Percentiles rank a stretch among this genome's conserved stretches.
Evolutionary conservation across 1,284 basidiomycete genomes (phyloP).

Genomic region (Porodaedalea pini): DNA sequence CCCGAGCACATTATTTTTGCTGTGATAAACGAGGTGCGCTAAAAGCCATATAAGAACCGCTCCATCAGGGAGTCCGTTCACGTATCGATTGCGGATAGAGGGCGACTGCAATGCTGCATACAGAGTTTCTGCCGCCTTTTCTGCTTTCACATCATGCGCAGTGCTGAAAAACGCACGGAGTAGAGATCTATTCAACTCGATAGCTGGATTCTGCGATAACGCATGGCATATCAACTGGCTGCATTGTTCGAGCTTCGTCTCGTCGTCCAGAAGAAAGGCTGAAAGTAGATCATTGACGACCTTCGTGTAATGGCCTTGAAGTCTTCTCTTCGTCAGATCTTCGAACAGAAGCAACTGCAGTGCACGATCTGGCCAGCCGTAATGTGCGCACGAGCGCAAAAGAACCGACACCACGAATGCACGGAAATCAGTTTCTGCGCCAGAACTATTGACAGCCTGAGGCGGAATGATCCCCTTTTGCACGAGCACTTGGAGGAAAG

Average conservation of each 20-base stretch:
- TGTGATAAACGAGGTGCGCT: slow-evolving; percentile 36
- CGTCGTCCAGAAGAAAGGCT: background rate
- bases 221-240: background rate
- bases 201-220: slow-evolving; percentile 2
- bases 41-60: slow-evolving; percentile 48
- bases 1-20: slow-evolving; percentile 38
- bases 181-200: slow-evolving; percentile 26
- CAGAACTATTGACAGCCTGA: slow-evolving; percentile 38
- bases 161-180: slow-evolving; percentile 44
- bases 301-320: background rate
- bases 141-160: slow-evolving; percentile 31
- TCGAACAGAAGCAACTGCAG: slow-evolving; percentile 30
- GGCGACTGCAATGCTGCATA: slow-evolving; percentile 5
- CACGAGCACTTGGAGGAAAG: slow-evolving; percentile 44
- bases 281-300: slow-evolving; percentile 4
- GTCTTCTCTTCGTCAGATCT: slow-evolving; percentile 6
- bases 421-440: slow-evolving; percentile 36
- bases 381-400: slow-evolving; percentile 46
- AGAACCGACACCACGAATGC: slow-evolving; percentile 44
- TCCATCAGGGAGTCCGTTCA: slow-evolving; percentile 41
- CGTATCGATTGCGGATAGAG: background rate
- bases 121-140: slow-evolving; percentile 19
- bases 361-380: slow-evolving; percentile 45
- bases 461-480: slow-evolving; percentile 32
- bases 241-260: background rate